Base-by-base conservation (phyloP, 495 filamentous ascomycete species). In the Lepraria neglecta region DNA sequence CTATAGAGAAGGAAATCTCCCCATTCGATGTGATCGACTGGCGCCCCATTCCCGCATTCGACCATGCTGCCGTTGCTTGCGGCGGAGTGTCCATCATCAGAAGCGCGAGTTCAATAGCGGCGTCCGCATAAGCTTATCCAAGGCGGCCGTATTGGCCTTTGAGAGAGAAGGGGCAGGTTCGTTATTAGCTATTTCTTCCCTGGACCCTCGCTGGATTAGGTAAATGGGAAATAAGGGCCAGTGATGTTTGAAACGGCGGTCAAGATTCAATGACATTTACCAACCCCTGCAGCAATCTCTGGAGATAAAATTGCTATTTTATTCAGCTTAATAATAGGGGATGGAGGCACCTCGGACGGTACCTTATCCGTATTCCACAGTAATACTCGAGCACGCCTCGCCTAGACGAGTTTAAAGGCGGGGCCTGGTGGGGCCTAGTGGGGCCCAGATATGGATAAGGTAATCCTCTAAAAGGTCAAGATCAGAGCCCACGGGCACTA, bases 271-370 rank as follows among this genome's bases (percentile, higher is more conserved):
- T 12, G 10, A 27, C 47, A 6, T 46, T 6, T 46, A 17, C 44
- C 11, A 17, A n/a, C 21, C 44, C n/a, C n/a, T 46, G 6, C 44
- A 21, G 4, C n/a, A 21, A 21, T 46, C 44, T 10, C 5, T 17
- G n/a, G 47, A 5, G 21, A 27, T 0, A 50, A 27, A 10, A 28
- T 10, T 12, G 46, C 2, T 30, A 12, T 50, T 27, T 30, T 30
- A 5, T 52, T 33, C 48, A 52, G 48, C 28, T 52, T 9, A 31
- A 52, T 28, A 52, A 52, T 52, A n/a, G 48, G 27, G 5, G 28
- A 14, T 52, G 27, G 10, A 52, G 35, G 35, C 7, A 3, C 35
- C 35, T 38, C 35, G 35, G 35, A 52, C 14, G 12, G 28, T 31
- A n/a, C 3, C 7, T 52, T 52, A 31, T 31, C 48, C 48, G 48